These are phyloP conservation scores for Carex littledalei DNA, from an alignment of 176 grass and related monocot species.

Conservation along the genomic window DNA sequence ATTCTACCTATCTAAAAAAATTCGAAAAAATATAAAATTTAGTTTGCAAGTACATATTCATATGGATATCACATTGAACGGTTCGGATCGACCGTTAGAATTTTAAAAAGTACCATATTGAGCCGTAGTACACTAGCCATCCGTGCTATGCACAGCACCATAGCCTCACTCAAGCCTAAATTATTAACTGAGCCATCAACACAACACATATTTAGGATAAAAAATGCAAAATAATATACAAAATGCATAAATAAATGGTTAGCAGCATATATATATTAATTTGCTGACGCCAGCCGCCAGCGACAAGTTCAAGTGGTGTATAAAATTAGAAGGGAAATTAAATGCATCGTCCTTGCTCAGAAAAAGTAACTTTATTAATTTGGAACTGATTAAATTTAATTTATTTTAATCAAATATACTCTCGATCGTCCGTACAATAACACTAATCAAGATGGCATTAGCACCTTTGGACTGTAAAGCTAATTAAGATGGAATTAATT, in stretches of 20 bases:
- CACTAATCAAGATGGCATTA: not conserved
- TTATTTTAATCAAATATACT: not conserved
- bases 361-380: slow-evolving; percentile 6
- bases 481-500: not conserved
- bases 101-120: too few relatives aligned
- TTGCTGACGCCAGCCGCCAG: not conserved
- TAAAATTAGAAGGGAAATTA: not conserved
- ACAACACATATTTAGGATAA: not conserved
- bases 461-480: not conserved
- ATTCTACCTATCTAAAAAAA: too few relatives aligned
- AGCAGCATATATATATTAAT: not conserved
- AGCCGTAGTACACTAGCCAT: too few relatives aligned
- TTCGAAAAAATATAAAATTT: too few relatives aligned
- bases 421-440: not conserved
- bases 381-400: not conserved
- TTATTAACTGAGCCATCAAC: not conserved
- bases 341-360: not conserved
- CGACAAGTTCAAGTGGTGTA: not conserved
- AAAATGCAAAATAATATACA: too few relatives aligned
- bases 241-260: not conserved
- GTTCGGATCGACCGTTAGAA: too few relatives aligned
- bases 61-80: too few relatives aligned
- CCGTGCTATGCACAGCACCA: too few relatives aligned
- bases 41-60: too few relatives aligned
- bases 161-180: too few relatives aligned